These are phyloP conservation scores for Metschnikowia continentalis DNA, from an alignment of 805 yeast genomes.

Conservation along the genomic window DNA sequence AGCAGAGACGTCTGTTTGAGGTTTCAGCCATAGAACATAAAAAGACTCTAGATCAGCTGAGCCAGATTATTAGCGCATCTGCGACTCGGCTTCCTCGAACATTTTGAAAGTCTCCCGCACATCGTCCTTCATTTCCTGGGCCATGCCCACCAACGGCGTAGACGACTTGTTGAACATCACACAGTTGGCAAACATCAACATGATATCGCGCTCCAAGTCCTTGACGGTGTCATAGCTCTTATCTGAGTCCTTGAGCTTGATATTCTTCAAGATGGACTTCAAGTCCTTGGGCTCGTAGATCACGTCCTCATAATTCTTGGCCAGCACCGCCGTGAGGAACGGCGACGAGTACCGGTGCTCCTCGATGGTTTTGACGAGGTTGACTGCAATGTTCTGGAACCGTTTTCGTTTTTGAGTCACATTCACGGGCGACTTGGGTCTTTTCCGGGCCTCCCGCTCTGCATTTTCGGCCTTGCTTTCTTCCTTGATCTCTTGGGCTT, in stretches of 20 bases:
- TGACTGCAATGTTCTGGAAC: conserved; percentile 58
- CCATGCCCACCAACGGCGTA: conserved; percentile 57
- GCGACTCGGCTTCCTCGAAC: conserved; percentile 52
- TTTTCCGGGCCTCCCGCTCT: neutral
- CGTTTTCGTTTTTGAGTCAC: conserved; percentile 33
- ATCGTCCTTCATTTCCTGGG: conserved; percentile 68
- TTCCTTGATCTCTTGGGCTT: neutral
- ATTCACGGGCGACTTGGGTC: conserved; percentile 2
- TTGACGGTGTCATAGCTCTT: conserved; percentile 50
- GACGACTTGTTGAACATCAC: conserved; percentile 73
- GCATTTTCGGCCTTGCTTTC: neutral
- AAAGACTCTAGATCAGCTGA: no score
- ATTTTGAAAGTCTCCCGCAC: conserved; percentile 52
- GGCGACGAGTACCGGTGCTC: conserved; percentile 72
- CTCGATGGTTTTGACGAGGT: conserved; percentile 58
- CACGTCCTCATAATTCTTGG: conserved; percentile 62
- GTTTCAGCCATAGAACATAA: no score
- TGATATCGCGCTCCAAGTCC: conserved; percentile 63
- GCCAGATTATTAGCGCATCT: conserved; percentile 1
- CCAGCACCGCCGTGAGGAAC: conserved; percentile 68
- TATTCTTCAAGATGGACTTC: conserved; percentile 53
- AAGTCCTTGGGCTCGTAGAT: conserved; percentile 65
- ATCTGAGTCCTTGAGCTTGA: conserved; percentile 40
- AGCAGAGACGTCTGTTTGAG: no score
- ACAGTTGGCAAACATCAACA: conserved; percentile 79